Conservation (phyloP, 192 early-diverging fungal species). For the Kickxella alabastrina region DNA sequence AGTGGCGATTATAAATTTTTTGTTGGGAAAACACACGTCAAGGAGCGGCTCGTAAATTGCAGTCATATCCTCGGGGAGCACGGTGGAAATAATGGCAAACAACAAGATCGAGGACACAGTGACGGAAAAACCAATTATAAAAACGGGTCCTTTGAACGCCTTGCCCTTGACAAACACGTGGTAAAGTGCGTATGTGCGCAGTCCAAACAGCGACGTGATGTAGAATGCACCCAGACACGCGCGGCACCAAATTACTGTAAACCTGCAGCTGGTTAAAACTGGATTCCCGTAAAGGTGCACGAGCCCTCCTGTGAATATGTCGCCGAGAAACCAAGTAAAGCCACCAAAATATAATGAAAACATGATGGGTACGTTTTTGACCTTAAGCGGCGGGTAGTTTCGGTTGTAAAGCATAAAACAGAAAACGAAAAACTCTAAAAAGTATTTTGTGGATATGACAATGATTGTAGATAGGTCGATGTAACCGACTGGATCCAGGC, state of each 20-base stretch:
- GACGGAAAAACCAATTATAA: conserved; percentile 3
- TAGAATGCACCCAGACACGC: conserved; percentile 36
- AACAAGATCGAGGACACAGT: conserved; percentile 11
- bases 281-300: conserved; percentile 23
- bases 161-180: conserved; percentile 31
- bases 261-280: conserved; percentile 25
- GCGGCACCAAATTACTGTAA: conserved; percentile 33
- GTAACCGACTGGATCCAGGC: conserved; percentile 36
- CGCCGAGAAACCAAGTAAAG: conserved; percentile 29
- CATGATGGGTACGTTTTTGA: conserved; percentile 44
- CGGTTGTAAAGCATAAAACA: conserved; percentile 37
- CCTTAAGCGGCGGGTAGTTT: conserved; percentile 36
- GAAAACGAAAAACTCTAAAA: conserved; percentile 30
- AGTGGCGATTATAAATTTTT: conserved; percentile 11
- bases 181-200: conserved; percentile 42
- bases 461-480: conserved; percentile 43
- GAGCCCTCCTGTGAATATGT: conserved; percentile 39
- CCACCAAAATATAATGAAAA: conserved; percentile 34
- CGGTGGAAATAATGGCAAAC: conserved; percentile 29
- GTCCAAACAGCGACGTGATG: conserved; percentile 24
- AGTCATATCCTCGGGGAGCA: conserved; percentile 23
- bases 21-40: conserved; percentile 27
- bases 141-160: conserved; percentile 19
- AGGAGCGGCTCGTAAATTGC: conserved; percentile 26
- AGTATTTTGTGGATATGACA: conserved; percentile 33